Conservation (phyloP, 768 basidiomycete species). For the Xerocomellus amylosporus region DNA sequence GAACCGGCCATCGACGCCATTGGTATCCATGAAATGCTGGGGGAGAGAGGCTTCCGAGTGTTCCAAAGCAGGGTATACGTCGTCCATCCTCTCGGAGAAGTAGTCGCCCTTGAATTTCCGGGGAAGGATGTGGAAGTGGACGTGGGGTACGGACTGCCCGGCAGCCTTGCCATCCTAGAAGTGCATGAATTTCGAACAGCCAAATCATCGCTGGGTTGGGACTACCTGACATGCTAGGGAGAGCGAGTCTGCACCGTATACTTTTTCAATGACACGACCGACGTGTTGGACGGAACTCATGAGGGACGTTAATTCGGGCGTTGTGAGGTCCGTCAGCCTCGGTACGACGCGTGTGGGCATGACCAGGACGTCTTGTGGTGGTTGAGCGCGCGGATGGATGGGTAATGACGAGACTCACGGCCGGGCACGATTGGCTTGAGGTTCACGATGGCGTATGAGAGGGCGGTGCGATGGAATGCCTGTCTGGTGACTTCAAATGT, state of each 20-base stretch:
- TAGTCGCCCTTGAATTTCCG: conserved; percentile 67
- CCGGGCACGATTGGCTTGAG: conserved; percentile 93
- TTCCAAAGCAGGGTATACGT: conserved; percentile 80
- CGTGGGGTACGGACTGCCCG: conserved; percentile 71
- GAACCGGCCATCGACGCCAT: conserved; percentile 23
- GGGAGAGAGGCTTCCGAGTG: conserved; percentile 52
- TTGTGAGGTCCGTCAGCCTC: conserved; percentile 53
- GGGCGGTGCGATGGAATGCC: conserved; percentile 64
- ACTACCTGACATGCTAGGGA: conserved; percentile 88
- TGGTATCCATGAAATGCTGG: conserved; percentile 32
- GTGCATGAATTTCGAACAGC: not conserved
- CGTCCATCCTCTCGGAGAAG: conserved; percentile 63
- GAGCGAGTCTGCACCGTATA: conserved; percentile 76
- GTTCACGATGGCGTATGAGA: conserved; percentile 88
- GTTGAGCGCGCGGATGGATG: not conserved
- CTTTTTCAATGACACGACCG: conserved; percentile 75
- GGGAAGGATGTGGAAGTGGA: conserved; percentile 95
- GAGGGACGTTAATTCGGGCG: conserved; percentile 73
- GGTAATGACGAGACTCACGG: conserved; percentile 56
- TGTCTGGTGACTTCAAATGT: conserved; percentile 78
- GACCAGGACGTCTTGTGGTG: conserved; percentile 56
- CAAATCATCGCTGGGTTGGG: not conserved
- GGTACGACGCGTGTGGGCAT: conserved; percentile 54
- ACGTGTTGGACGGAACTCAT: conserved; percentile 80
- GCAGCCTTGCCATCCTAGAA: conserved; percentile 81